Evolutionary conservation across 306 rosid species (phyloP).

Genomic region (Cucumis sativus): Cucumber_9930_V3 NC_026661.2:5684501-5685000

Average conservation of each 20-base stretch:
- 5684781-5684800: background rate
- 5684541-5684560: too few species aligned
- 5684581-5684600: too few species aligned
- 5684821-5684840: constrained; percentile 2
- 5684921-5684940: constrained; percentile 1
- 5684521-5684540: too few species aligned
- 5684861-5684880: constrained; percentile 9
- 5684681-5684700: background rate
- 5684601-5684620: too few species aligned
- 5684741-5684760: background rate
- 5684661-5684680: background rate
- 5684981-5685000: background rate
- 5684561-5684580: too few species aligned
- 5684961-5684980: background rate
- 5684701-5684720: background rate
- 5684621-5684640: too few species aligned
- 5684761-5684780: background rate
- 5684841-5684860: constrained; percentile 5
- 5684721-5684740: background rate
- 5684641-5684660: too few species aligned
- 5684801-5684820: background rate
- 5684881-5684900: background rate
- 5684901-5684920: background rate
- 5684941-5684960: constrained; percentile 1
- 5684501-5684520: too few species aligned